Evolutionary conservation across 495 filamentous ascomycete genomes (phyloP).

Genomic region (Trichoderma virens): DNA sequence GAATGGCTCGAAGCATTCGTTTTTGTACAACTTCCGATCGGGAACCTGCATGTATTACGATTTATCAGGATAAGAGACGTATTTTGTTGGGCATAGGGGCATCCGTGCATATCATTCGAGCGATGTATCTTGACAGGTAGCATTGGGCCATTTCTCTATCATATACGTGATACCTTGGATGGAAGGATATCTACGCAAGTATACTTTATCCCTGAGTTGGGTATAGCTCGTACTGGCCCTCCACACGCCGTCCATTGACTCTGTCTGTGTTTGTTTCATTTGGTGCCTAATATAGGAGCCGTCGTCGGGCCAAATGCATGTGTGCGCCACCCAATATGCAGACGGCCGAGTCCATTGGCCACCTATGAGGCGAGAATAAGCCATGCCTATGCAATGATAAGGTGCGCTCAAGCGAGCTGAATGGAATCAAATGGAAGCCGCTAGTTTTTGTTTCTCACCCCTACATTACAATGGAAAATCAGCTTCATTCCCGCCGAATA

Average conservation of each 20-base stretch:
- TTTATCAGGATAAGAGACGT: constrained; percentile 33
- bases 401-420: background rate
- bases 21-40: constrained; percentile 76
- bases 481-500: no score
- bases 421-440: background rate
- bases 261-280: no score
- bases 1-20: constrained; percentile 51
- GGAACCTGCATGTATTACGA: constrained; percentile 71
- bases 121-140: background rate
- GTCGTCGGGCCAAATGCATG: no score
- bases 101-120: background rate
- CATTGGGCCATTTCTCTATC: background rate
- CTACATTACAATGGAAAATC: background rate
- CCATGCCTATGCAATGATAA: background rate
- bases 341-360: no score
- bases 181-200: no score
- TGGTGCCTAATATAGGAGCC: no score
- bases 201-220: no score
- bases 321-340: no score
- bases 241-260: no score
- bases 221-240: no score
- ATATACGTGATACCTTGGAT: no score
- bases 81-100: constrained; percentile 17
- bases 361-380: background rate
- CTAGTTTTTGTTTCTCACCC: background rate